phyloP scores from a whole-genome alignment of 208 protist species.

The Herpetomonas muscarum region DNA sequence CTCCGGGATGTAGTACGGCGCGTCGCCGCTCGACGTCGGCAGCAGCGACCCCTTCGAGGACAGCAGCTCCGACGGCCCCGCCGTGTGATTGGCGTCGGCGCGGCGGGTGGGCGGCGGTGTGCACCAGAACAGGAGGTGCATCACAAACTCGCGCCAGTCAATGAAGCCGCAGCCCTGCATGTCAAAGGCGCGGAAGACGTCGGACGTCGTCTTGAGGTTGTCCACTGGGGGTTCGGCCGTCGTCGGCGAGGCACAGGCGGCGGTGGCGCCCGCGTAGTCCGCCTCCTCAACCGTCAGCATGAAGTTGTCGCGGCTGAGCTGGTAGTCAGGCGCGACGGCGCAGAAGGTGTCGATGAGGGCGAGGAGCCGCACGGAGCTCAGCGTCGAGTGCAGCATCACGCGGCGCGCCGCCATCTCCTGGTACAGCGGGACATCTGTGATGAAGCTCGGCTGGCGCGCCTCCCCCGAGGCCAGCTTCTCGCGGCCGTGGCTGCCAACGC shows the following conservation, averaged over 20 bases:
- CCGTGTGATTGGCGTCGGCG: too few species aligned
- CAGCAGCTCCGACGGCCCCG: too few species aligned
- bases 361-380: slow-evolving; percentile 47
- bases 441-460: slow-evolving; percentile 36
- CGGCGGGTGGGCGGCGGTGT: not conserved
- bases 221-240: too few species aligned
- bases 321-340: slow-evolving; percentile 65
- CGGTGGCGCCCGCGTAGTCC: slow-evolving; percentile 54
- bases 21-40: too few species aligned
- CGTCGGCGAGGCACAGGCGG: not conserved
- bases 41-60: too few species aligned
- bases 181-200: slow-evolving; percentile 75
- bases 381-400: slow-evolving; percentile 49
- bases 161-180: slow-evolving; percentile 42
- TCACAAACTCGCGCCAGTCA: slow-evolving; percentile 82
- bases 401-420: slow-evolving; percentile 16
- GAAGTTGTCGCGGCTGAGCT: slow-evolving; percentile 59
- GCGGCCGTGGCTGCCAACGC: not conserved
- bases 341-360: slow-evolving; percentile 61
- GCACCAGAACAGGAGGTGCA: slow-evolving; percentile 86
- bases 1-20: slow-evolving; percentile 44
- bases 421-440: slow-evolving; percentile 65
- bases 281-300: slow-evolving; percentile 38
- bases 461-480: too few species aligned
- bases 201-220: slow-evolving; percentile 22